A percentile compares a stretch with the other conserved stretches of the same genome.
Conservation (phyloP, 495 filamentous ascomycete genomes). For the Penicillium dipodomyicola region DNA sequence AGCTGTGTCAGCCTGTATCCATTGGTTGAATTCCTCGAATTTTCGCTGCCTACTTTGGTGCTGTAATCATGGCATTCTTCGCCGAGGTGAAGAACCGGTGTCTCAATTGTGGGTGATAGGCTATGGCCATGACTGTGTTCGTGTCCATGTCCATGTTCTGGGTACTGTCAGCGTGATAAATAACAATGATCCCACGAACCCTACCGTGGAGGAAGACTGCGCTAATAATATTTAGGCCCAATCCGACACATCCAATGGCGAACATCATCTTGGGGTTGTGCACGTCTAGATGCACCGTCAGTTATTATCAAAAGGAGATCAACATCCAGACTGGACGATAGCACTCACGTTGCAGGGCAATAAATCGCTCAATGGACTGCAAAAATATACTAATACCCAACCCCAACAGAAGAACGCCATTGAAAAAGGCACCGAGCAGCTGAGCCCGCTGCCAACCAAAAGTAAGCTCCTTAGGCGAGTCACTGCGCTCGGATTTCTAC, state of each 20-base stretch:
- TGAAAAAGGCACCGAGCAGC: constrained; percentile 85
- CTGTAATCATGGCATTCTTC: constrained; percentile 17
- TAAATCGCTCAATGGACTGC: constrained; percentile 80
- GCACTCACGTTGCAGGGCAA: constrained; percentile 46
- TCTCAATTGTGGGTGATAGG: constrained; percentile 12
- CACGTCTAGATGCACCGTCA: constrained; percentile 46
- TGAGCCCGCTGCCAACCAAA: constrained; percentile 80
- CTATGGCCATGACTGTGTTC: constrained; percentile 22
- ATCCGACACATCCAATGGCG: constrained; percentile 72
- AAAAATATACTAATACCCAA: constrained; percentile 92
- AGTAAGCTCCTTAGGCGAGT: constrained; percentile 39
- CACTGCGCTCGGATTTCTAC: constrained; percentile 29
- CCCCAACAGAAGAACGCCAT: constrained; percentile 85
- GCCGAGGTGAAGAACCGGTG: constrained; percentile 7
- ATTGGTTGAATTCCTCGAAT: background rate
- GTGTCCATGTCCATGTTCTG: constrained; percentile 31
- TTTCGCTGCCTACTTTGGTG: constrained; percentile 15
- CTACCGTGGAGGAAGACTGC: constrained; percentile 73
- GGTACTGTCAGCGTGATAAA: constrained; percentile 3
- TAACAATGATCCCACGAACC: background rate
- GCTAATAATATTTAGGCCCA: constrained; percentile 73
- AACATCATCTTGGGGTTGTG: constrained; percentile 71
- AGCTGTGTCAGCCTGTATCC: background rate
- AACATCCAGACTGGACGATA: background rate
- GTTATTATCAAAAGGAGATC: constrained; percentile 12